A percentile compares a stretch with the other conserved stretches of the same genome.
Evolutionary conservation across 257 asterid species (phyloP).

Genomic region (Solanum habrochaites): DNA sequence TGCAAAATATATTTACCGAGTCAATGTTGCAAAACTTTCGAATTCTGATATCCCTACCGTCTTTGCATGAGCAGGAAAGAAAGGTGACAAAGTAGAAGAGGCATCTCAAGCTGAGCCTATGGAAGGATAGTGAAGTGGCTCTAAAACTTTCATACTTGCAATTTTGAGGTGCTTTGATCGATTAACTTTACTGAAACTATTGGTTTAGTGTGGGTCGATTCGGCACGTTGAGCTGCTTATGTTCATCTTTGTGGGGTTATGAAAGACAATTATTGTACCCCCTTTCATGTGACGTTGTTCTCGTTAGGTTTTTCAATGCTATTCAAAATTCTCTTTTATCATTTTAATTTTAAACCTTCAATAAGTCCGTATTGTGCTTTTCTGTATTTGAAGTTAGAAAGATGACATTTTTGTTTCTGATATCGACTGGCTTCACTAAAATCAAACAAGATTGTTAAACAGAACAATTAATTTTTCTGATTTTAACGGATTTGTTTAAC

Average conservation of each 20-base stretch:
- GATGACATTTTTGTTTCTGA: not conserved
- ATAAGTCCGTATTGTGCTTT: not conserved
- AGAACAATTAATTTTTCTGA: not conserved
- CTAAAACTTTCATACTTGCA: not conserved
- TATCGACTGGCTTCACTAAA: not conserved
- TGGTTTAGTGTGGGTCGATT: not conserved
- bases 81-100: slow-evolving; percentile 51
- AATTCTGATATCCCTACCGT: not conserved
- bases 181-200: not conserved
- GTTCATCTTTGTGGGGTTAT: slow-evolving; percentile 3
- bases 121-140: slow-evolving; percentile 23
- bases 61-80: slow-evolving; percentile 36
- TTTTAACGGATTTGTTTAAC: not conserved
- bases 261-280: not conserved
- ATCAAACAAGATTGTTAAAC: not conserved
- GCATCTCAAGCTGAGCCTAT: slow-evolving; percentile 27
- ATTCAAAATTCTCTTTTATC: not conserved
- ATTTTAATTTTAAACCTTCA: not conserved
- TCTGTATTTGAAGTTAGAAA: not conserved
- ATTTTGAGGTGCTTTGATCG: slow-evolving; percentile 1
- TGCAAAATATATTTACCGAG: not conserved
- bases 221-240: not conserved
- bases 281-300: not conserved
- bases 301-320: not conserved
- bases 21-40: not conserved